phyloP scores from a whole-genome alignment of 2,329 filamentous ascomycete species.

The Arthrinium puccinioides region DNA sequence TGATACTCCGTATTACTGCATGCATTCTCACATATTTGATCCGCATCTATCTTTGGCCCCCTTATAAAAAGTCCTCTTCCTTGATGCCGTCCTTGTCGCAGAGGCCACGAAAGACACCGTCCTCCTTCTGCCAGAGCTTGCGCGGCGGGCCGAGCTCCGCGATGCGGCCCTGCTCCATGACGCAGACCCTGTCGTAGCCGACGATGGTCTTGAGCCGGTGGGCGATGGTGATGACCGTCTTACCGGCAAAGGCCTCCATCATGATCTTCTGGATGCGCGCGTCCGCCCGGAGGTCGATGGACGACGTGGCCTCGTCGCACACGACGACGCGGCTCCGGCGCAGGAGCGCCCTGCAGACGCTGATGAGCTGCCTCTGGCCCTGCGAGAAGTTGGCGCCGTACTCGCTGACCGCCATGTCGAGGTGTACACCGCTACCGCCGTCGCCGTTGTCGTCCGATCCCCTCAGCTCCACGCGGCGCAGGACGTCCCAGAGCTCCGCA shows the following conservation, averaged over 20 bases:
- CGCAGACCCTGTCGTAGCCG: background rate
- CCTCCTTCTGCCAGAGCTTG: background rate
- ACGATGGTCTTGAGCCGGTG: background rate
- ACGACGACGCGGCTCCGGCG: slow-evolving; percentile 64
- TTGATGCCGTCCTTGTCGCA: background rate
- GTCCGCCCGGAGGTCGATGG: slow-evolving; percentile 56
- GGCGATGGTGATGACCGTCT: slow-evolving; percentile 2
- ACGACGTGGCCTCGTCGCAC: slow-evolving; percentile 65
- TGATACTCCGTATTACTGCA: too few relatives aligned
- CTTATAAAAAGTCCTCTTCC: background rate
- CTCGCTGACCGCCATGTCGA: slow-evolving; percentile 48
- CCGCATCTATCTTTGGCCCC: too few relatives aligned
- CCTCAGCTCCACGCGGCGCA: slow-evolving; percentile 42
- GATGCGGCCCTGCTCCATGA: slow-evolving; percentile 1
- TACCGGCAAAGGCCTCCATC: slow-evolving; percentile 12
- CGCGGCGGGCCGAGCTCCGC: background rate
- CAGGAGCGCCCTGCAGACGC: slow-evolving; percentile 61
- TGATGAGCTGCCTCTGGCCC: slow-evolving; percentile 51
- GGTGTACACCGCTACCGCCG: slow-evolving; percentile 14
- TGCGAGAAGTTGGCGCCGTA: slow-evolving; percentile 37
- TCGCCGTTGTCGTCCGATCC: slow-evolving; percentile 35
- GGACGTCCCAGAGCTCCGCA: slow-evolving; percentile 33
- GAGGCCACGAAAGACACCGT: background rate
- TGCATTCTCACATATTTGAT: too few relatives aligned
- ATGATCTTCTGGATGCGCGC: slow-evolving; percentile 43